A percentile compares a stretch with the other conserved stretches of the same genome.
Evolutionary conservation across 2,329 filamentous ascomycete genomes (phyloP).

Genomic region (Penicillium sp.): DNA sequence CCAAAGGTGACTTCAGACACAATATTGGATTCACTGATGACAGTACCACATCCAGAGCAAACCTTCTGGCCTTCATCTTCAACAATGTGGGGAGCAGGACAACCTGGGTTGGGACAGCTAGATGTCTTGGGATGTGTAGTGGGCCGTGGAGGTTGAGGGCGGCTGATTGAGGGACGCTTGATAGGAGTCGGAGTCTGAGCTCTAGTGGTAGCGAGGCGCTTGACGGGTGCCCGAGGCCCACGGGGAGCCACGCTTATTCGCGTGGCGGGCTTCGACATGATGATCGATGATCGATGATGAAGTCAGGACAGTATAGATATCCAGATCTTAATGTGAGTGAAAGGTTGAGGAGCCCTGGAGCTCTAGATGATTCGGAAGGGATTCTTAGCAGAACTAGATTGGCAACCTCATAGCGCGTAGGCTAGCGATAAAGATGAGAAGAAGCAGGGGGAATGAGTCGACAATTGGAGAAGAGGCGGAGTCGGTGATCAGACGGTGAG

Average conservation of each 20-base stretch:
- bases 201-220: constrained; percentile 42
- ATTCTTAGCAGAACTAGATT: background rate
- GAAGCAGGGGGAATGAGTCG: background rate
- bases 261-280: constrained; percentile 36
- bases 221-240: constrained; percentile 30
- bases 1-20: constrained; percentile 90
- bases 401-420: background rate
- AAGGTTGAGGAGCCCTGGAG: background rate
- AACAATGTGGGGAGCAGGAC: constrained; percentile 46
- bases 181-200: constrained; percentile 38
- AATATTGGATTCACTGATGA: constrained; percentile 83
- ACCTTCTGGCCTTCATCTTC: constrained; percentile 52
- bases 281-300: background rate
- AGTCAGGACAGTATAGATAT: background rate
- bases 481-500: background rate
- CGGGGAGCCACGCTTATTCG: constrained; percentile 33
- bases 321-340: background rate
- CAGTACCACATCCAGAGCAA: constrained; percentile 80
- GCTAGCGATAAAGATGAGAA: constrained; percentile 1
- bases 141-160: constrained; percentile 30
- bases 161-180: constrained; percentile 35
- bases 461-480: background rate
- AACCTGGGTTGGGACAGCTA: constrained; percentile 46
- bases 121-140: constrained; percentile 40
- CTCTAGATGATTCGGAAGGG: background rate